A percentile compares a stretch with the other conserved stretches of the same genome.
phyloP scores from a whole-genome alignment of 2,329 filamentous ascomycete genomes.

The Phialophora chinensis region DNA sequence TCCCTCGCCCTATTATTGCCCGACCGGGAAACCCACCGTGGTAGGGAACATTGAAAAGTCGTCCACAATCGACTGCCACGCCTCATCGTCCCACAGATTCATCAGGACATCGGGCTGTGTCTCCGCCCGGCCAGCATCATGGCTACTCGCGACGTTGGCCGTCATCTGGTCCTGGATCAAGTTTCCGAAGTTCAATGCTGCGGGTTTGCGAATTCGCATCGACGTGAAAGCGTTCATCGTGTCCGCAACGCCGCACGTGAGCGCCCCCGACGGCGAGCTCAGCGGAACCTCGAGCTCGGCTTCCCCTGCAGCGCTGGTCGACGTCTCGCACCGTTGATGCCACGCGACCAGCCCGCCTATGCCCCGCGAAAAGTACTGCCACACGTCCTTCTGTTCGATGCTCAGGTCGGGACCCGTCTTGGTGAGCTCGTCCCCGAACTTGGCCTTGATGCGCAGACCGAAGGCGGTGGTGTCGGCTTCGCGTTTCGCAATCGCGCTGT shows the following conservation, averaged over 20 bases:
- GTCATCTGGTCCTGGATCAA: background rate
- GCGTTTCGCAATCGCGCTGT: conserved; percentile 18
- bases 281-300: conserved; percentile 9
- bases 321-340: conserved; percentile 17
- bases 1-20: background rate
- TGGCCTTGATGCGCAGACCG: conserved; percentile 8
- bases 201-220: conserved; percentile 10
- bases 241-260: conserved; percentile 17
- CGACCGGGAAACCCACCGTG: conserved; percentile 5
- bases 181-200: background rate
- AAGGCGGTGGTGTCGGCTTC: conserved; percentile 19
- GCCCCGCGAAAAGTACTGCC: conserved; percentile 19
- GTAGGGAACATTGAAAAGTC: conserved; percentile 25
- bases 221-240: conserved; percentile 17
- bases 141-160: background rate
- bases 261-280: background rate
- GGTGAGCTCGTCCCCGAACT: conserved; percentile 19
- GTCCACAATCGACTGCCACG: conserved; percentile 26
- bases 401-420: background rate
- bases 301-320: background rate
- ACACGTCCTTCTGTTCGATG: conserved; percentile 19
- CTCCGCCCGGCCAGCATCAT: background rate
- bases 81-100: conserved; percentile 17
- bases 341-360: conserved; percentile 16
- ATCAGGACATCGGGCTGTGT: conserved; percentile 4